Evolutionary conservation across 2,329 filamentous ascomycete species (phyloP).

Genomic region (Fusarium redolens): DNA sequence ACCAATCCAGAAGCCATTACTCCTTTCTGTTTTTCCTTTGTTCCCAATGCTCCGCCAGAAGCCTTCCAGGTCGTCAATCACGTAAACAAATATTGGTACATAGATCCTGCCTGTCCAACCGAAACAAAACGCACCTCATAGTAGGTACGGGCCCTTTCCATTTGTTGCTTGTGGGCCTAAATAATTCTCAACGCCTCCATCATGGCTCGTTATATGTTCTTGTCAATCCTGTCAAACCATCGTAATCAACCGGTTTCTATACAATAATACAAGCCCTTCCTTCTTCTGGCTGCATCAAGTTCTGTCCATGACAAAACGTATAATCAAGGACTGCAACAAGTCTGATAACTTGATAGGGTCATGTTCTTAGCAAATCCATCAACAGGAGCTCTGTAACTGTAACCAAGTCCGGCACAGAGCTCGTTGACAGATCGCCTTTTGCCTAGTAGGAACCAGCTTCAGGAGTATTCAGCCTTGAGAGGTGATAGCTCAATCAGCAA

Average conservation of each 20-base stretch:
- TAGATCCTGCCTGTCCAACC: slow-evolving; percentile 25
- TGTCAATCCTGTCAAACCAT: slow-evolving; percentile 4
- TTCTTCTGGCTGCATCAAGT: slow-evolving; percentile 1
- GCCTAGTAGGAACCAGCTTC: slow-evolving; percentile 23
- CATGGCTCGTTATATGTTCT: slow-evolving; percentile 35
- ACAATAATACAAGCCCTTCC: slow-evolving; percentile 15
- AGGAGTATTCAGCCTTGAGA: slow-evolving; percentile 11
- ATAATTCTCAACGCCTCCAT: slow-evolving; percentile 26
- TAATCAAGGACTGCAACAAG: background rate
- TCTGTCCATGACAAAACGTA: slow-evolving; percentile 4
- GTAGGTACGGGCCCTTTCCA: slow-evolving; percentile 5
- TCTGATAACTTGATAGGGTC: slow-evolving; percentile 1
- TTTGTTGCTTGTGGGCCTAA: slow-evolving; percentile 16
- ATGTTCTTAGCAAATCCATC: background rate
- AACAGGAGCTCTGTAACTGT: background rate
- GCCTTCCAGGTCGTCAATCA: slow-evolving; percentile 30
- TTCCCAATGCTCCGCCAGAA: slow-evolving; percentile 19
- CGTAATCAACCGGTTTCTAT: slow-evolving; percentile 14
- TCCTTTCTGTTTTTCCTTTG: slow-evolving; percentile 28
- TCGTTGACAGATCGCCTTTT: background rate
- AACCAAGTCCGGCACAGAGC: background rate
- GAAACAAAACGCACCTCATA: slow-evolving; percentile 13
- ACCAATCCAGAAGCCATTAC: slow-evolving; percentile 10
- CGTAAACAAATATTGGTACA: slow-evolving; percentile 37
- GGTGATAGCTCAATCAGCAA: slow-evolving; percentile 11